phyloP scores from a whole-genome alignment of 345 rosid genomes.

The Mangifera indica region DNA sequence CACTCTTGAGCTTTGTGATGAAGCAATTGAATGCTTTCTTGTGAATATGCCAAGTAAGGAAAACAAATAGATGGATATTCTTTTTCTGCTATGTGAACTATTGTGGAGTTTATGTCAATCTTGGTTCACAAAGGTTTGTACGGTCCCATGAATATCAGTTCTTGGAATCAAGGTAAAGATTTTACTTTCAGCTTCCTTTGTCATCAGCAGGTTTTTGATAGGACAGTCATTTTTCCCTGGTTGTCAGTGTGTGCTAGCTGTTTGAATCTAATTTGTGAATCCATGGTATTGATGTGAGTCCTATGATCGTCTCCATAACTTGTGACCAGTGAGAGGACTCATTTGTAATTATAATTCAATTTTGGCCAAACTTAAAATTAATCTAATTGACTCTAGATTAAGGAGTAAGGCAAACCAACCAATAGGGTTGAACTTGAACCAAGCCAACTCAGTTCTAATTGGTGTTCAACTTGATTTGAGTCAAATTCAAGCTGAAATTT shows the following conservation, averaged over 20 bases:
- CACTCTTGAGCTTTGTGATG: conserved; percentile 76
- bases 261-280: not conserved
- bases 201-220: not conserved
- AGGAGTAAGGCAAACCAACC: not conserved
- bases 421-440: not conserved
- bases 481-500: no score
- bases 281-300: not conserved
- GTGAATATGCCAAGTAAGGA: conserved; percentile 34
- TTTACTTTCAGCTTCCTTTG: conserved; percentile 5
- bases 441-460: no score
- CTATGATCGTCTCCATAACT: not conserved
- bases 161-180: conserved; percentile 6
- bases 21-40: conserved; percentile 64
- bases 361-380: not conserved
- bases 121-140: not conserved
- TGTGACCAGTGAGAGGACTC: not conserved
- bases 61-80: conserved; percentile 26
- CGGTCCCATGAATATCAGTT: not conserved
- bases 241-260: not conserved
- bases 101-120: not conserved
- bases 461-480: no score
- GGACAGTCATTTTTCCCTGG: not conserved
- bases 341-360: not conserved
- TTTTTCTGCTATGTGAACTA: not conserved
- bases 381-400: not conserved